Evolutionary conservation across 345 rosid genomes (phyloP), one percentile per base, ranked within the genome.

Genomic region (Brassica juncea): DNA sequence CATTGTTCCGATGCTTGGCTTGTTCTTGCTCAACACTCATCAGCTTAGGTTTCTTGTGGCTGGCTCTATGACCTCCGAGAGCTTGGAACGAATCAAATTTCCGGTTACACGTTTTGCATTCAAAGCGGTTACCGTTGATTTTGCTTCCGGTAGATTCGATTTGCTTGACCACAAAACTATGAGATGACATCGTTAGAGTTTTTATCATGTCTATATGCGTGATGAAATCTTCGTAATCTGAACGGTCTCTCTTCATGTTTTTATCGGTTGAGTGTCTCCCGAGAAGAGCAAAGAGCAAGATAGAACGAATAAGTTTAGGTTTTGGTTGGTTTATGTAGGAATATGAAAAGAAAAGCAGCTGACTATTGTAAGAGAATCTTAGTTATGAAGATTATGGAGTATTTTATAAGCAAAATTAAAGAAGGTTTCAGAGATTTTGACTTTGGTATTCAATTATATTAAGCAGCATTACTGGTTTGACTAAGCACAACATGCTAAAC

Each of bases 1-100:
- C 72, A 30, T 32, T 72, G 15, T 73, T 73, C 60, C 32, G 23
- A 47, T 74, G 64, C 65, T 60, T 74, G 34, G 5, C 74, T 25
- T 74, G 66, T 61, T 80, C 75, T 25, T 80, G 82, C 66, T 68
- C 79, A 68, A 32, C 66, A 79, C 7, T n/a, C 35, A 39, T 0
- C 47, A 72, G 32, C 76, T 70, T 90, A 6, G 84, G 83, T 72
- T 76, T 81, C 82, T 90, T 90, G 80, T 90, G 94, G 87, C 94
- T 88, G 0, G 94, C 89, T 27, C 94, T 77, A 70, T 90, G 94
- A 8, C 94, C 94, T 4, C 94, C 94, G 3, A 90, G 81, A 15
- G 94, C 94, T 77, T 88, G 94, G 42, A 88, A 90, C 1, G 94
- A 90, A 12, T 87, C 47, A 77, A 90, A 90, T 60, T 76, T 84